Conservation (phyloP, 345 rosid species). For the Mangifera indica region DNA sequence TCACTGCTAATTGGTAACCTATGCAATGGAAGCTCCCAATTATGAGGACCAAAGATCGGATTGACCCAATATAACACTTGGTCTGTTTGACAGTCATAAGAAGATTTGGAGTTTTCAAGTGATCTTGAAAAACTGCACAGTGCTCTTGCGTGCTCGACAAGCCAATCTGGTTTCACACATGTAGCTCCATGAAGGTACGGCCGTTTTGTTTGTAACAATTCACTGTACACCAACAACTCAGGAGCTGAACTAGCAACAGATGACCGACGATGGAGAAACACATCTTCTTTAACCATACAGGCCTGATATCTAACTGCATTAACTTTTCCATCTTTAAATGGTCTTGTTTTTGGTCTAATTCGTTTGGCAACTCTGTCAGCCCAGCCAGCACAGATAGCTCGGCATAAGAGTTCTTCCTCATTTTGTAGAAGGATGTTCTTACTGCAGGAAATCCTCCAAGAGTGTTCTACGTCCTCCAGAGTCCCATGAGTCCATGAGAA, state of each 20-base stretch:
- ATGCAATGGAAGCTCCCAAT: conserved; percentile 72
- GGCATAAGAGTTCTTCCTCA: conserved; percentile 74
- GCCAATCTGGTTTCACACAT: conserved; percentile 73
- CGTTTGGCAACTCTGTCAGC: conserved; percentile 85
- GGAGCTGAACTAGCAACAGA: conserved; percentile 68
- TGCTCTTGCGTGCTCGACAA: conserved; percentile 57
- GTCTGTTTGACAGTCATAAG: conserved; percentile 55
- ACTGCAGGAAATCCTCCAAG: conserved; percentile 57
- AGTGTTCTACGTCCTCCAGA: conserved; percentile 54
- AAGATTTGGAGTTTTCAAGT: conserved; percentile 58
- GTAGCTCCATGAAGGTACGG: conserved; percentile 91
- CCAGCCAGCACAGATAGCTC: conserved; percentile 95
- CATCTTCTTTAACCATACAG: conserved; percentile 61
- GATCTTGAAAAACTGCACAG: conserved; percentile 58
- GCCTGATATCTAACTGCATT: conserved; percentile 62
- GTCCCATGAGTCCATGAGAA: conserved; percentile 83
- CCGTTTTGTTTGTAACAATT: conserved; percentile 61
- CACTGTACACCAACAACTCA: conserved; percentile 79
- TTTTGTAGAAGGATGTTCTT: conserved; percentile 49
- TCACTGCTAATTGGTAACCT: conserved; percentile 33
- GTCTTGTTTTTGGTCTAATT: conserved; percentile 31
- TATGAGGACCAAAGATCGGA: conserved; percentile 66
- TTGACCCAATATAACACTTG: conserved; percentile 52
- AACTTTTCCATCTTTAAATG: conserved; percentile 42
- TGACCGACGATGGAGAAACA: conserved; percentile 78